Percentiles rank a stretch among this genome's conserved stretches.
Evolutionary conservation across 768 basidiomycete species (phyloP).

Genomic region (Crassisporium funariophilum): DNA sequence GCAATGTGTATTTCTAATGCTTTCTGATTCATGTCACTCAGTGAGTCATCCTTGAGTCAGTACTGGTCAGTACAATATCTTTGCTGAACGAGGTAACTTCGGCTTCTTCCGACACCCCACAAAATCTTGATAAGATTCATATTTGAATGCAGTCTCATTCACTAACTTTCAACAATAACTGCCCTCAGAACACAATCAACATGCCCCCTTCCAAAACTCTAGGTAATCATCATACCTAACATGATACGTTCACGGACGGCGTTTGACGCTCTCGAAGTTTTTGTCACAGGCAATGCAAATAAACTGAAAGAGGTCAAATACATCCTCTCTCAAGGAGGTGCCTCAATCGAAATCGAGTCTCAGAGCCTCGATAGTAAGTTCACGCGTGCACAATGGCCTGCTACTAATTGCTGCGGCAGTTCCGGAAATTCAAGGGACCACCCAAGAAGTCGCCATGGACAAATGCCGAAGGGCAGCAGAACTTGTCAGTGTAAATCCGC

Average conservation of each 20-base stretch:
- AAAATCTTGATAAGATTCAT: too few relatives aligned
- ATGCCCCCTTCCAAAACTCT: not conserved
- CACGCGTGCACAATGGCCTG: not conserved
- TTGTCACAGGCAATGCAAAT: conserved; percentile 94
- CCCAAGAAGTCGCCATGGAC: conserved; percentile 83
- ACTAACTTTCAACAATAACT: too few relatives aligned
- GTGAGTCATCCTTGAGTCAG: too few relatives aligned
- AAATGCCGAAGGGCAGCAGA: conserved; percentile 89
- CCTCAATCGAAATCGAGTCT: conserved; percentile 78
- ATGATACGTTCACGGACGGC: too few relatives aligned
- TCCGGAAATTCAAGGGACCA: conserved; percentile 93
- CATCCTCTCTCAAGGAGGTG: conserved; percentile 67
- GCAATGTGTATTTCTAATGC: too few relatives aligned
- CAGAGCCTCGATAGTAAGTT: conserved; percentile 77
- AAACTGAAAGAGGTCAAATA: conserved; percentile 87
- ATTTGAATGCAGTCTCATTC: too few relatives aligned
- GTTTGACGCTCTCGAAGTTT: conserved; percentile 54
- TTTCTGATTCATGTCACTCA: too few relatives aligned
- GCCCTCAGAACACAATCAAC: too few relatives aligned
- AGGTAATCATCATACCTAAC: too few relatives aligned
- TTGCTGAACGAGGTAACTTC: too few relatives aligned
- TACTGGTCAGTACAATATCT: too few relatives aligned
- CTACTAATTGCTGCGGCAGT: conserved; percentile 46
- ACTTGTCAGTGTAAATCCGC: conserved; percentile 46
- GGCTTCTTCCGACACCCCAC: too few relatives aligned